Conservation (phyloP, 768 basidiomycete species). For the Hericium alpestre region DNA sequence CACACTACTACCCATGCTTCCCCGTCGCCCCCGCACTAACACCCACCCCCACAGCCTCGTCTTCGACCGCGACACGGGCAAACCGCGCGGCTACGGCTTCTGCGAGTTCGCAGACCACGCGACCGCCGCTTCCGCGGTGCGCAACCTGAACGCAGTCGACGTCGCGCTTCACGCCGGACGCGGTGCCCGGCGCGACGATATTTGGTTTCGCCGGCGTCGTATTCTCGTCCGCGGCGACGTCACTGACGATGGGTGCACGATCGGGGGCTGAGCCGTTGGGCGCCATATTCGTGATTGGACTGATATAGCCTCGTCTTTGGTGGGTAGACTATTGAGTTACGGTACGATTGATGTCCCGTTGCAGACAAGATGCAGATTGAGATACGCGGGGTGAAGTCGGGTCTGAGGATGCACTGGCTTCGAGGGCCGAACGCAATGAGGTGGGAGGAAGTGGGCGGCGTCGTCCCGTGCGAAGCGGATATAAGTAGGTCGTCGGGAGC, state of each 20-base stretch:
- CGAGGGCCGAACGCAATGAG: no score
- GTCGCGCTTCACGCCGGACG: neutral
- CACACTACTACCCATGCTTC: neutral
- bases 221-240: no score
- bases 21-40: no score
- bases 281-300: neutral
- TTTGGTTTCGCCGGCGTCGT: neutral
- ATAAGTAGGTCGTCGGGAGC: no score
- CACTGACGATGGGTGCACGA: neutral
- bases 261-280: neutral
- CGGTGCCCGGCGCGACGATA: neutral
- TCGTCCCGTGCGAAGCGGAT: no score
- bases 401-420: no score
- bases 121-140: slow-evolving; percentile 88
- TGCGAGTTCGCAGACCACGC: slow-evolving; percentile 97
- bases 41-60: slow-evolving; percentile 45
- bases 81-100: slow-evolving; percentile 88
- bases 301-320: no score
- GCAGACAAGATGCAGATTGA: no score
- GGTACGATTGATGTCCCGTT: no score
- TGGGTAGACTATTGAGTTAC: no score
- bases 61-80: slow-evolving; percentile 88
- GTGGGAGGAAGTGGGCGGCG: no score
- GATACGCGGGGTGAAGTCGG: no score
- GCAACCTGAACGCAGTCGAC: slow-evolving; percentile 75